These are phyloP conservation scores for Geosmithia putterillii DNA, from an alignment of 2,329 filamentous ascomycete species.

Conservation along the genomic window DNA sequence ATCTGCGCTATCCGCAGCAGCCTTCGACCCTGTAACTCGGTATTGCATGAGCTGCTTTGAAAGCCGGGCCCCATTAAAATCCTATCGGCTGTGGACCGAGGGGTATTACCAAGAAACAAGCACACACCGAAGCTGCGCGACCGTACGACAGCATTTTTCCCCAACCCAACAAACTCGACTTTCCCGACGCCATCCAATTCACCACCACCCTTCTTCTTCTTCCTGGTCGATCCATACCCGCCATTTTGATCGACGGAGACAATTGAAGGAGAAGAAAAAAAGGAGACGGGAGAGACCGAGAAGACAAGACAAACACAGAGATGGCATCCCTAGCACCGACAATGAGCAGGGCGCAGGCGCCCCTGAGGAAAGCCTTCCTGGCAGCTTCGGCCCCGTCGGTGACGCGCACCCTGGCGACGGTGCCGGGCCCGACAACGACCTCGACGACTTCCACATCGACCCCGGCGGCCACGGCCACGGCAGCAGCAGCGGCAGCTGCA, in stretches of 20 bases:
- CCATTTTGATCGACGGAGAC: too few species aligned
- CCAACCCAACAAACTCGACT: neutral
- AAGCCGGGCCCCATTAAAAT: too few species aligned
- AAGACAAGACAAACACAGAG: neutral
- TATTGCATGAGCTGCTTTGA: neutral
- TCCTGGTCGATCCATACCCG: neutral
- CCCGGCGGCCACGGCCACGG: too few species aligned
- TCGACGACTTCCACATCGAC: too few species aligned
- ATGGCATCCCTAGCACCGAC: slow-evolving; percentile 29
- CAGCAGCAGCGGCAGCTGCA: too few species aligned
- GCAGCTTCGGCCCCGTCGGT: slow-evolving; percentile 11
- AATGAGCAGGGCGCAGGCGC: slow-evolving; percentile 27
- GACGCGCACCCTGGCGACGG: slow-evolving; percentile 32
- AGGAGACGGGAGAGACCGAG: too few species aligned
- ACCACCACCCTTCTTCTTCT: neutral
- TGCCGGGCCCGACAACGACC: slow-evolving; percentile 21
- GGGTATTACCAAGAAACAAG: neutral
- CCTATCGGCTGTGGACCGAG: neutral
- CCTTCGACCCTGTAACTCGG: neutral
- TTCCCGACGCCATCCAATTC: neutral
- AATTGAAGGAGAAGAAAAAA: too few species aligned
- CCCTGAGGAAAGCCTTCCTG: slow-evolving; percentile 28
- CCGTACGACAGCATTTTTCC: too few species aligned
- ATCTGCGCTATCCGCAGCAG: too few species aligned
- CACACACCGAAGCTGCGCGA: neutral